Conservation (phyloP, 1,139 yeast genomes). For the Pichia sp. region DNA sequence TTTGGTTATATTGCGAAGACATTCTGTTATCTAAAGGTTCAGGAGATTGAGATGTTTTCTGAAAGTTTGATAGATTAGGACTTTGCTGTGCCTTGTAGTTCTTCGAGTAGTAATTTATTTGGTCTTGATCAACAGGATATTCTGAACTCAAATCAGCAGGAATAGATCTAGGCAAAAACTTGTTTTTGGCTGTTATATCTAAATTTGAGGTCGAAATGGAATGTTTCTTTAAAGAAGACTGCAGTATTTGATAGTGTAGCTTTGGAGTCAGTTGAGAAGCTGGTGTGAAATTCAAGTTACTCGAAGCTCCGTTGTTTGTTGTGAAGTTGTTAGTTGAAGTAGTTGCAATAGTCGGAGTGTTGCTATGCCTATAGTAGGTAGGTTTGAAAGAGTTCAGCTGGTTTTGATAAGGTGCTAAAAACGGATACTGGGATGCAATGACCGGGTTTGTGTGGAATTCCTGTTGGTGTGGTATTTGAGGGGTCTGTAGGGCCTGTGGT, state of each 20-base stretch:
- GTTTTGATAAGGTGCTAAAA: constrained; percentile 11
- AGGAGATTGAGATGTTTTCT: constrained; percentile 21
- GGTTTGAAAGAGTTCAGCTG: constrained; percentile 5
- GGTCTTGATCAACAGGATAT: constrained; percentile 23
- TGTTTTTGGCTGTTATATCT: constrained; percentile 19
- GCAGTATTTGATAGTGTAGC: constrained; percentile 8
- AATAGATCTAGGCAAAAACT: constrained; percentile 19
- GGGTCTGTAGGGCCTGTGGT: not conserved
- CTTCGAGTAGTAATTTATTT: constrained; percentile 16
- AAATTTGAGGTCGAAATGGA: constrained; percentile 1
- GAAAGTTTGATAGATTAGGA: not conserved
- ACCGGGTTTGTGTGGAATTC: constrained; percentile 3
- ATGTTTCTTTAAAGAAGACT: constrained; percentile 12
- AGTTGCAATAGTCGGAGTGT: constrained; percentile 12
- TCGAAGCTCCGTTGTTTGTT: not conserved
- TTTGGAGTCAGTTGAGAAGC: constrained; percentile 10
- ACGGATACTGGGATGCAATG: constrained; percentile 9
- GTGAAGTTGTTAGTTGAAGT: constrained; percentile 8
- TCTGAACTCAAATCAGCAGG: constrained; percentile 26
- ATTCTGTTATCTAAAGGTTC: constrained; percentile 18
- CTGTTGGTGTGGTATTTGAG: constrained; percentile 4
- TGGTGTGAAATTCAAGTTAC: constrained; percentile 10
- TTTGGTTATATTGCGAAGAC: not conserved
- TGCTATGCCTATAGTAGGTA: constrained; percentile 7
- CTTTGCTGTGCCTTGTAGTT: constrained; percentile 3